Base-by-base conservation (phyloP, 805 yeast species). In the Nakazawaea wyomingensis region DNA sequence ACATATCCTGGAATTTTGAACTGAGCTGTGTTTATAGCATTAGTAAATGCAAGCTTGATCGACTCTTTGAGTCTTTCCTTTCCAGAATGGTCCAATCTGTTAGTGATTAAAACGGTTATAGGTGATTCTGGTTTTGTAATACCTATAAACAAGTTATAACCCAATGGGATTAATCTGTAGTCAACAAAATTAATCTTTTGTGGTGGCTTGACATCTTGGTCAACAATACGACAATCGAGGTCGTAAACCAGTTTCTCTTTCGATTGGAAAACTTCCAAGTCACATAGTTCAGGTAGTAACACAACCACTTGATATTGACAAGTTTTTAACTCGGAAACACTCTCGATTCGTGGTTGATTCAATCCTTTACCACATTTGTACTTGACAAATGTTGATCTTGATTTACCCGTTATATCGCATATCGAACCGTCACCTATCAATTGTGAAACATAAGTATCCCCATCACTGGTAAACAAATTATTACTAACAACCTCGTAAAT, bases 331-430 rank as follows among this genome's bases (percentile, higher is more conserved):
- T 64, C 69, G 13, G 50, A 45, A 5, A 60, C 48, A 5, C 41
- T 38, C 5, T 43, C 42, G n/a, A 62, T 45, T 11, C n/a, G 20
- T 4, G 65, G 59, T 1, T 9, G 1, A 3, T 27, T 13, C 2
- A 41, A 32, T 10, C 50, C 33, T 2, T 45, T 41, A 35, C 53
- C 57, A 37, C 68, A 64, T 4, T 46, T 43, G 35, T 62, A 63
- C 14, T 53, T 49, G 16, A 64, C 48, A 1, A 48, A 49, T 2
- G 59, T 51, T 4, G 50, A 36, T 35, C 69, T 46, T 18, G 55
- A 57, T n/a, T 44, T 43, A 2, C 56, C 55, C 3, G 67, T 64
- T 26, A 62, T 38, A 43, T 64, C 69, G 50, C 69, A 64, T 2
- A 52, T 45, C 2, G 55, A 49, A 4, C 69, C 69, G 34, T 54